Base-by-base conservation (phyloP, 2,329 filamentous ascomycete genomes). In the Talaromyces islandicus region DNA sequence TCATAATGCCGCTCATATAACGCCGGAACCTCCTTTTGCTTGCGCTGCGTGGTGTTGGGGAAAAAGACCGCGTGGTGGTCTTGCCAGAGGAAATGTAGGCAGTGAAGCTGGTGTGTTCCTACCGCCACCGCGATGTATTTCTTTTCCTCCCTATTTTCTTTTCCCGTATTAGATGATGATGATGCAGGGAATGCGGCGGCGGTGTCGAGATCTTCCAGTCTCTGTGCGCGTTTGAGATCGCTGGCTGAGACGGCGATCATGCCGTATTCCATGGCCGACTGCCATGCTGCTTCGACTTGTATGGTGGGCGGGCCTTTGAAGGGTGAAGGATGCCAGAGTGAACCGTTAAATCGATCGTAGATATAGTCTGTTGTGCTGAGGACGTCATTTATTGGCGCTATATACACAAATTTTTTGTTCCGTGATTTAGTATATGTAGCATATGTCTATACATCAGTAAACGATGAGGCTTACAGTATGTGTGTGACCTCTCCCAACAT, bases 1-100 rank as follows among this genome's bases (percentile, higher is more conserved):
- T 58, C 57, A 19, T 58, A 58, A 58, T 58, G 57, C 12, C 35
- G 46, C 32, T 58, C 57, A 11, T 58, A 58, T 11, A 58, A 21
- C 48, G 38, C 29, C 1, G 57, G 57, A n/a, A 51, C 46, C 5
- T 58, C 57, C 29, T 43, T 53, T 24, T 55, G 29, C 50, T 58
- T 58, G 29, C 48, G 48, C 14, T 32, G 48, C 21, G 48, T 38
- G 7, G 57, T 25, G 19, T 38, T 52, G 11, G 57, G 50, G 48
- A 52, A 58, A 12, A 50, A 53, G 11, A 30, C 25, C 12, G 50
- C 21, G 48, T 58, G 51, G 29, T 58, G 57, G n/a, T 58, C 57
- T 46, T 58, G 46, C 57, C 57, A 58, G 21, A 58, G 29, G 10
- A 21, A 52, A 17, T 53, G 48, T 5, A 58, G 57, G 21, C 57